These are phyloP conservation scores for Prunella vulgaris DNA, from an alignment of 257 asterid species.

Conservation along the genomic window DNA sequence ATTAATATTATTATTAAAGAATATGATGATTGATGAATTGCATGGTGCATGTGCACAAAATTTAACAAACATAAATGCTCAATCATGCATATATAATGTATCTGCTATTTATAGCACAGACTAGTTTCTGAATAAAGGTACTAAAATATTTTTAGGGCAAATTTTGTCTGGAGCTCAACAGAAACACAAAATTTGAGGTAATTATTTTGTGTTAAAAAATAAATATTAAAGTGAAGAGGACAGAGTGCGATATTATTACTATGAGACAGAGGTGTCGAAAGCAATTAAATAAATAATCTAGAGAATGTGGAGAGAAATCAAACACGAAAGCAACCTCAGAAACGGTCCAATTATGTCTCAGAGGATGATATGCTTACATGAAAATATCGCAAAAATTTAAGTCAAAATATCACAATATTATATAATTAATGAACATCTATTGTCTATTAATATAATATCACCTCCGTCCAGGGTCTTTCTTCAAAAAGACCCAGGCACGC, in stretches of 20 bases:
- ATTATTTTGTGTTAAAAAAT: not conserved
- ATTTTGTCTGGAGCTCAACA: conserved; percentile 5
- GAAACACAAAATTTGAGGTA: not conserved
- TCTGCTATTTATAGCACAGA: not conserved
- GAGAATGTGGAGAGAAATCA: conserved; percentile 24
- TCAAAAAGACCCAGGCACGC: too few relatives aligned
- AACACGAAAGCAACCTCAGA: conserved; percentile 26
- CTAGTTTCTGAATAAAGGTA: not conserved
- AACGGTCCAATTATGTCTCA: not conserved
- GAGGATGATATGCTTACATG: too few relatives aligned
- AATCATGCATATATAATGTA: not conserved
- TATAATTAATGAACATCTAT: too few relatives aligned
- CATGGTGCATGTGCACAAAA: conserved; percentile 22
- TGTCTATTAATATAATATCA: too few relatives aligned
- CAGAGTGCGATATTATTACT: conserved; percentile 10
- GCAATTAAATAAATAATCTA: not conserved
- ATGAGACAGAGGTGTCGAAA: not conserved
- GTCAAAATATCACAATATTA: too few relatives aligned
- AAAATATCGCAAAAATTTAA: too few relatives aligned
- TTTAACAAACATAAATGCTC: not conserved
- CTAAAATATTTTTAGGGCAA: not conserved
- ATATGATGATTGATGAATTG: conserved; percentile 15
- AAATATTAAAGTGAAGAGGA: not conserved
- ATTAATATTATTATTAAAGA: not conserved
- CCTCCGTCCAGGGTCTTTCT: too few relatives aligned